Base-by-base conservation (phyloP, 1,284 basidiomycete genomes). In the Sphaerobolus stellatus region DNA sequence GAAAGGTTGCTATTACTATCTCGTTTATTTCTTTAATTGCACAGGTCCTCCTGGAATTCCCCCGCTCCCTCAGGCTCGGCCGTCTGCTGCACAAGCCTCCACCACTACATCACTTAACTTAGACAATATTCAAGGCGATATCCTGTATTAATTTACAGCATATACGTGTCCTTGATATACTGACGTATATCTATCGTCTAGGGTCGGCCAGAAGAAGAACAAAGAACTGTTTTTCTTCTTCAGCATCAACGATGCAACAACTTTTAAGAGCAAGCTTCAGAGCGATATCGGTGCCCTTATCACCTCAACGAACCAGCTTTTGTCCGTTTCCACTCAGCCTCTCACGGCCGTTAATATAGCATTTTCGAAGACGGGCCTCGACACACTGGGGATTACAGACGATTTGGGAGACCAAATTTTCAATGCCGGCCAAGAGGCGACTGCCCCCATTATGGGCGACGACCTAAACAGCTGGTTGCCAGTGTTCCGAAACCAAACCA, bases 381-480 rank as follows among this genome's bases (percentile, higher is more conserved):
- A 54, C 24, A 54, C 25, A 11, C 48, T 61, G 24, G 57, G 50
- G 4, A 52, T 61, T 45, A 68, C 62, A 14, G 72, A 73, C 56
- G 56, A 68, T 44, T 59, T 61, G 22, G 47, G 44, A 3, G 60
- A 61, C 44, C n/a, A 20, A 13, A 30, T 36, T 11, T 61, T 58
- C 28, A 24, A 44, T 16, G 40, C 24, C 6, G 60, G 59, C 7
- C 60, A 61, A 28, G 24, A 47, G 13, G 52, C 46, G 14, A 49
- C 57, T 48, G 58, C 60, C 3, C 16, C 27, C 5, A 48, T 25
- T 20, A 48, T 61, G 13, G 57, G 59, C 5, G 60, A 61, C 45
- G 38, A 41, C 34, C 53, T 30, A 7, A 43, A n/a, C 4, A 51
- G 36, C n/a, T 48, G 60, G 60, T 49, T 56, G n/a, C 30, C 24